These are phyloP conservation scores for Prinsepia uniflora DNA, from an alignment of 306 rosid species.

Conservation along the genomic window DNA sequence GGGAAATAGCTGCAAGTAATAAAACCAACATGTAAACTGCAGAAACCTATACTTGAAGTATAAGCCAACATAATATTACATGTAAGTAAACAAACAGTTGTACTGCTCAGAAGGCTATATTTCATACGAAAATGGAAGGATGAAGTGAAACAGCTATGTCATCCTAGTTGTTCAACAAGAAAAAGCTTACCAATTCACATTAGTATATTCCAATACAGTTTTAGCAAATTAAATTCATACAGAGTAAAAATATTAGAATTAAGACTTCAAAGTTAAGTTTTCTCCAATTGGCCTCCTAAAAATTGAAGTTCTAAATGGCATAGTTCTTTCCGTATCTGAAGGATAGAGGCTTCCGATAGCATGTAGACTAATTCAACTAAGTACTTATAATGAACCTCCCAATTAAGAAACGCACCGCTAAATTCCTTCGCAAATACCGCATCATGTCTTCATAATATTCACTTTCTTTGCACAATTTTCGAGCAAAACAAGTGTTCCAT, in stretches of 20 bases:
- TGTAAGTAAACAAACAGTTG: not conserved
- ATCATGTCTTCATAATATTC: slow-evolving; percentile 89
- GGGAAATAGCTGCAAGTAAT: slow-evolving; percentile 82
- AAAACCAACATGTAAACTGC: slow-evolving; percentile 34
- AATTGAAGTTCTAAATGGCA: not conserved
- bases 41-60: slow-evolving; percentile 22
- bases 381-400: slow-evolving; percentile 20
- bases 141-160: not conserved
- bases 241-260: not conserved
- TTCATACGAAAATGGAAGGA: slow-evolving; percentile 3
- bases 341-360: not conserved
- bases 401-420: slow-evolving; percentile 58
- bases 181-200: not conserved
- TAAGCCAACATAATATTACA: slow-evolving; percentile 6
- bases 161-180: slow-evolving; percentile 2
- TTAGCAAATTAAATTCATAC: not conserved
- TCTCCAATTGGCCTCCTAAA: not conserved
- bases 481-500: slow-evolving; percentile 76
- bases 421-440: slow-evolving; percentile 75
- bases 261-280: not conserved
- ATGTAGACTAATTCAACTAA: slow-evolving; percentile 18
- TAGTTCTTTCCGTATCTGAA: not conserved
- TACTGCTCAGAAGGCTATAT: slow-evolving; percentile 4
- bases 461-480: slow-evolving; percentile 70
- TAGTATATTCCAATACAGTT: not conserved